These are phyloP conservation scores for Vaccinium macrocarpon DNA, from an alignment of 148 eudicot genomes.

Conservation along the genomic window DNA sequence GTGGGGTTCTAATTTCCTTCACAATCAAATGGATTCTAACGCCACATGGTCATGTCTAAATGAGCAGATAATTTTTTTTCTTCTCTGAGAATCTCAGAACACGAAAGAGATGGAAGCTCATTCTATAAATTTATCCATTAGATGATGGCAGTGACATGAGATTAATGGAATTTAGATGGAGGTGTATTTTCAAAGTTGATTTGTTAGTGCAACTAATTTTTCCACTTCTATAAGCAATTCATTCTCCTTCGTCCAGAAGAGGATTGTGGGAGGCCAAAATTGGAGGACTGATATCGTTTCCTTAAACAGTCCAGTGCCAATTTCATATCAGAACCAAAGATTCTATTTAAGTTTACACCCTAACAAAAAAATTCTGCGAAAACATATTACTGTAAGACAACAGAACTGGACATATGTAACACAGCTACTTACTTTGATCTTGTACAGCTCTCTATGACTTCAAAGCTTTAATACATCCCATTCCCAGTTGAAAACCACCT, in stretches of 20 bases:
- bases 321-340: not conserved
- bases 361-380: not conserved
- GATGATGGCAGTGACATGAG: too few relatives aligned
- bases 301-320: not conserved
- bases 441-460: not conserved
- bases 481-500: not conserved
- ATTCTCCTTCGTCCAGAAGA: not conserved
- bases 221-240: too few relatives aligned
- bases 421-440: not conserved
- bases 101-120: too few relatives aligned
- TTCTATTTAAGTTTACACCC: not conserved
- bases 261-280: not conserved
- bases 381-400: not conserved
- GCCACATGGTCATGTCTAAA: not conserved
- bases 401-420: not conserved
- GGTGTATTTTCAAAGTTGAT: too few relatives aligned
- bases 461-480: not conserved
- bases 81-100: too few relatives aligned
- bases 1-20: not conserved
- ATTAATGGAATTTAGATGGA: too few relatives aligned
- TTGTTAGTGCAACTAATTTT: too few relatives aligned
- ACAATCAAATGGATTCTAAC: not conserved
- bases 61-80: too few relatives aligned
- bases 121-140: too few relatives aligned
- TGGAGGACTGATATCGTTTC: too few relatives aligned